phyloP scores from a whole-genome alignment of 768 basidiomycete genomes.

The Porphyrellus cyaneotinctus region DNA sequence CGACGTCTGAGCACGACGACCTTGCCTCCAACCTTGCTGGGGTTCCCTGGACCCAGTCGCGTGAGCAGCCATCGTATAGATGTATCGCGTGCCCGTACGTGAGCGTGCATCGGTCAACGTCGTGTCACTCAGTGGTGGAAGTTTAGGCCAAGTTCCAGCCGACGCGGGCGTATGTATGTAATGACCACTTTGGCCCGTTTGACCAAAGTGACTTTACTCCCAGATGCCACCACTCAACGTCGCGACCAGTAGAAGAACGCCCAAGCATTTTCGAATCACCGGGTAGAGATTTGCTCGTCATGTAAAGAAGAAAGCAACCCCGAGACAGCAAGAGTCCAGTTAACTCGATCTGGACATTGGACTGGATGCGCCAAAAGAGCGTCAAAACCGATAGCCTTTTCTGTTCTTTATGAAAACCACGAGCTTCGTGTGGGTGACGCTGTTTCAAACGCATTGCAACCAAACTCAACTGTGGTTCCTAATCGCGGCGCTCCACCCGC shows the following conservation, averaged over 20 bases:
- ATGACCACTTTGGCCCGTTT: not conserved
- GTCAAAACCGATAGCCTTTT: not conserved
- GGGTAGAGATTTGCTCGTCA: too few relatives aligned
- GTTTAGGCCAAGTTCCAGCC: not conserved
- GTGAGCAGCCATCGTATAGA: constrained; percentile 10
- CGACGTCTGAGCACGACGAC: constrained; percentile 26
- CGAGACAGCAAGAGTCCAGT: too few relatives aligned
- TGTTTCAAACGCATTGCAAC: constrained; percentile 3
- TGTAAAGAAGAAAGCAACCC: too few relatives aligned
- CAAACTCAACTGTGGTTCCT: not conserved
- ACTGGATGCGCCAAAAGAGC: too few relatives aligned
- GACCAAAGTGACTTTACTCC: not conserved
- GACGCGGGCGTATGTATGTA: not conserved
- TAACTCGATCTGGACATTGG: too few relatives aligned
- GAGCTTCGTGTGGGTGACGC: constrained; percentile 7
- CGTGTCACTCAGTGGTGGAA: not conserved
- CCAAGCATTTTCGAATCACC: too few relatives aligned
- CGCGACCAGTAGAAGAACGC: too few relatives aligned
- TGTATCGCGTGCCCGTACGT: constrained; percentile 11
- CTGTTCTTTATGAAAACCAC: constrained; percentile 5
- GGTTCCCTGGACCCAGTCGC: not conserved
- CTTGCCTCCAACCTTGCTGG: constrained; percentile 4
- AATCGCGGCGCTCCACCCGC: too few relatives aligned
- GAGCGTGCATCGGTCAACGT: constrained; percentile 14
- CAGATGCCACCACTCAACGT: too few relatives aligned